A percentile compares a stretch with the other conserved stretches of the same genome.
These are phyloP conservation scores for Obelidium mucronatum DNA, from an alignment of 192 early-diverging fungal species.

Conservation along the genomic window DNA sequence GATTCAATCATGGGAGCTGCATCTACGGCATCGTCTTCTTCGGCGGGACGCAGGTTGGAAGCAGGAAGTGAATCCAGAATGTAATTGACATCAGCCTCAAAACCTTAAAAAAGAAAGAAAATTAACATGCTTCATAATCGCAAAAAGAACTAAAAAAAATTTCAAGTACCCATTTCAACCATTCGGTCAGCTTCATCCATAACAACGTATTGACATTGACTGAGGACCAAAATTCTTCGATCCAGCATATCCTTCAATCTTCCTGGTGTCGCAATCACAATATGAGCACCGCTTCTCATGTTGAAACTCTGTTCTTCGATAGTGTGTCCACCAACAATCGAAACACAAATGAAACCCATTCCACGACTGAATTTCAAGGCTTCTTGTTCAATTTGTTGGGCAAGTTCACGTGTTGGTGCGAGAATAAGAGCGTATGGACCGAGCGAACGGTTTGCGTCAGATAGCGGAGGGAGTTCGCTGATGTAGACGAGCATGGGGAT, in stretches of 20 bases:
- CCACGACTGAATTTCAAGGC: conserved; percentile 88
- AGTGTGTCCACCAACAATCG: conserved; percentile 73
- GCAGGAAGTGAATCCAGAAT: conserved; percentile 95
- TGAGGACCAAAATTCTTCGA: conserved; percentile 84
- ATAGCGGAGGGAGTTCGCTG: conserved; percentile 76
- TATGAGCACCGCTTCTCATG: conserved; percentile 90
- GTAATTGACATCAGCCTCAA: conserved; percentile 94
- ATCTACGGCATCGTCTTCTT: conserved; percentile 52
- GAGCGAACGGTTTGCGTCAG: conserved; percentile 77
- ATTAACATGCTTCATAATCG: not conserved
- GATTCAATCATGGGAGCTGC: not conserved
- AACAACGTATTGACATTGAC: conserved; percentile 96
- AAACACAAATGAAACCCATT: conserved; percentile 82
- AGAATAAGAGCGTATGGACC: conserved; percentile 95
- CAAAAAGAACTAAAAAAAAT: not conserved
- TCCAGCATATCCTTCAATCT: conserved; percentile 93
- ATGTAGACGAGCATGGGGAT: conserved; percentile 97
- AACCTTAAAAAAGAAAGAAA: conserved; percentile 49
- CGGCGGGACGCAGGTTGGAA: conserved; percentile 86
- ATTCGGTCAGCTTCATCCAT: conserved; percentile 99
- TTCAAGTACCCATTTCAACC: conserved; percentile 52
- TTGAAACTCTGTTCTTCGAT: conserved; percentile 89
- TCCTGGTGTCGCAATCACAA: conserved; percentile 98
- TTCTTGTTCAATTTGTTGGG: conserved; percentile 96
- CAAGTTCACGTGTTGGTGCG: conserved; percentile 97